A percentile compares a stretch with the other conserved stretches of the same genome.
Conservation (phyloP, 2,329 filamentous ascomycete genomes). For the Apiospora saccharicola region DNA sequence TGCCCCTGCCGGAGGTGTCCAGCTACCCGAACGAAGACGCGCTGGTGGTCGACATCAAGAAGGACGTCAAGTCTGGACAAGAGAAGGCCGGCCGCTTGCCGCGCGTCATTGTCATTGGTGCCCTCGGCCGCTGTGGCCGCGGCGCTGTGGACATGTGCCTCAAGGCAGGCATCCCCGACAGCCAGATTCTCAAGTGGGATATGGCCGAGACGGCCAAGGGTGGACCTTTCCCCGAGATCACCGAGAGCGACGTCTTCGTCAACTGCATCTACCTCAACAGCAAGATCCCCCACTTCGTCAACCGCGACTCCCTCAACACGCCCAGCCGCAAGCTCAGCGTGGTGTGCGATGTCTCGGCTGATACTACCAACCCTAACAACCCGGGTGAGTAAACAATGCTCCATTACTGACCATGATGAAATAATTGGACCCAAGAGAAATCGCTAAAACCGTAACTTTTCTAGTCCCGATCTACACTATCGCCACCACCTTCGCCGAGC, state of each 20-base stretch:
- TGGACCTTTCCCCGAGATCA: conserved; percentile 82
- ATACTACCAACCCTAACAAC: conserved; percentile 77
- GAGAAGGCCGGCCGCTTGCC: conserved; percentile 70
- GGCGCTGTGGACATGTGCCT: conserved; percentile 84
- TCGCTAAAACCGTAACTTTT: conserved; percentile 17
- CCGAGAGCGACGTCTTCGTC: conserved; percentile 78
- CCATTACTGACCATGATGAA: conserved; percentile 28
- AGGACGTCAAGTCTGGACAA: conserved; percentile 70
- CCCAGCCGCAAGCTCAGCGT: conserved; percentile 78
- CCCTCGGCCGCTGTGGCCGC: conserved; percentile 80
- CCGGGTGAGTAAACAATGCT: conserved; percentile 35
- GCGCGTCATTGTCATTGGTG: conserved; percentile 84
- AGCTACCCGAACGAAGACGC: conserved; percentile 78
- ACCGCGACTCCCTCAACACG: conserved; percentile 70
- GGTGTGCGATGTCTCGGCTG: conserved; percentile 80
- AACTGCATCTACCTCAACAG: conserved; percentile 89
- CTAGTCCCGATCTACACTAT: conserved; percentile 80
- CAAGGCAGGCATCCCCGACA: conserved; percentile 74
- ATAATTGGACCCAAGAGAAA: conserved; percentile 16
- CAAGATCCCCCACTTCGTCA: conserved; percentile 83
- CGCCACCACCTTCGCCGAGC: conserved; percentile 86
- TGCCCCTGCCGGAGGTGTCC: conserved; percentile 70
- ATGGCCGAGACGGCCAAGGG: conserved; percentile 79
- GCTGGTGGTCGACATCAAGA: conserved; percentile 77
- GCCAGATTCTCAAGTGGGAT: conserved; percentile 75